phyloP scores from a whole-genome alignment of 805 yeast species.

The Monosporozyma yasuniensis region DNA sequence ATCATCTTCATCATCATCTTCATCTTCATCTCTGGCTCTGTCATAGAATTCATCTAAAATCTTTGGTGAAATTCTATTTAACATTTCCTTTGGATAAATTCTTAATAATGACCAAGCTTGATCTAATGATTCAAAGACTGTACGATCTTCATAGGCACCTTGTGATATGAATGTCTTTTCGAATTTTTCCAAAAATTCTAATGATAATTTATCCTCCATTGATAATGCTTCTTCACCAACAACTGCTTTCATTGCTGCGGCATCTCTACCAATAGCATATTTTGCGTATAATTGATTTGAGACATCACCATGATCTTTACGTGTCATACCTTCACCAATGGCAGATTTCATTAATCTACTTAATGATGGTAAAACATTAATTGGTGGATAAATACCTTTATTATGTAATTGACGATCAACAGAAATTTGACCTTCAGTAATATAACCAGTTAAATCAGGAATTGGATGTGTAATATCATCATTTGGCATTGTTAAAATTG shows the following conservation, averaged over 20 bases:
- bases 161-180: conserved; percentile 92
- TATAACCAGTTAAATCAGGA: conserved; percentile 99
- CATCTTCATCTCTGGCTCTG: conserved; percentile 64
- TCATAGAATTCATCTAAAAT: conserved; percentile 92
- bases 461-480: conserved; percentile 99
- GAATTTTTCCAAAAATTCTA: conserved; percentile 95
- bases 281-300: conserved; percentile 98
- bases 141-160: conserved; percentile 95
- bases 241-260: conserved; percentile 99
- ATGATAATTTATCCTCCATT: conserved; percentile 91
- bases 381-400: conserved; percentile 98
- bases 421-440: conserved; percentile 97
- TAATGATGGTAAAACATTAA: conserved; percentile 93
- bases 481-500: conserved; percentile 98
- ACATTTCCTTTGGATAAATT: conserved; percentile 97
- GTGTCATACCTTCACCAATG: conserved; percentile 99
- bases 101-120: conserved; percentile 97
- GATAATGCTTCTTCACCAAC: conserved; percentile 99
- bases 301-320: conserved; percentile 99
- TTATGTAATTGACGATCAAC: conserved; percentile 93
- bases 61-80: conserved; percentile 97
- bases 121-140: conserved; percentile 89
- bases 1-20: conserved; percentile 39
- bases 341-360: conserved; percentile 99
- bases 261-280: conserved; percentile 99